Evolutionary conservation across 2,329 filamentous ascomycete species (phyloP).

Genomic region (Talaromyces funiculosus): DNA sequence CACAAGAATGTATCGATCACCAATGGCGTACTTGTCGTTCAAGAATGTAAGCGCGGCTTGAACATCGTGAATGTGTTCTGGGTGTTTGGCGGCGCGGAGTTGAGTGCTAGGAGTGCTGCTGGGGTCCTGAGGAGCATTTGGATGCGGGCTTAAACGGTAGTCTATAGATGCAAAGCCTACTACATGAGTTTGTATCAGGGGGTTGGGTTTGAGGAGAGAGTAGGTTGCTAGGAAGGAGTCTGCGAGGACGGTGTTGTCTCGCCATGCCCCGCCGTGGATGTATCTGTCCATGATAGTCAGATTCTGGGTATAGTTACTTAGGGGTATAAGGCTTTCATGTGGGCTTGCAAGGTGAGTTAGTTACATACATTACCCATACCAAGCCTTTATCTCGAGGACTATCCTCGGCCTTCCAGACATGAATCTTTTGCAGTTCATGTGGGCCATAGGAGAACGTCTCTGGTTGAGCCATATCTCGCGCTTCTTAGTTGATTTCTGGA

Average conservation of each 20-base stretch:
- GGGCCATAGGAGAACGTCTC: conserved; percentile 19
- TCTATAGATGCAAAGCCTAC: conserved; percentile 41
- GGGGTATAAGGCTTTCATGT: too few relatives aligned
- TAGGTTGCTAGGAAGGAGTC: conserved; percentile 32
- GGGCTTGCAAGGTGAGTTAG: background rate
- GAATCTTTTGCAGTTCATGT: conserved; percentile 30
- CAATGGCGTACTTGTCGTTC: conserved; percentile 36
- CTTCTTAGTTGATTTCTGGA: background rate
- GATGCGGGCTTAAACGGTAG: conserved; percentile 43
- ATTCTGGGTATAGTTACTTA: background rate
- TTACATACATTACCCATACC: conserved; percentile 39
- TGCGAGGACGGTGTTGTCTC: conserved; percentile 39
- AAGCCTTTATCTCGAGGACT: conserved; percentile 14
- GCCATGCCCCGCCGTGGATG: conserved; percentile 48
- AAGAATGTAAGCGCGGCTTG: conserved; percentile 36
- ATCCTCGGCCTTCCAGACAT: conserved; percentile 22
- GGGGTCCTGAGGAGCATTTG: conserved; percentile 33
- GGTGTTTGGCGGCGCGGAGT: conserved; percentile 36
- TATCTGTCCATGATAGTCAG: conserved; percentile 24
- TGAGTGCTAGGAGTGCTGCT: conserved; percentile 22
- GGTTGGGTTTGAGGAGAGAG: conserved; percentile 24
- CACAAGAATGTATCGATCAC: conserved; percentile 37
- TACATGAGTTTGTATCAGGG: conserved; percentile 24
- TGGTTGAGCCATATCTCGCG: background rate
- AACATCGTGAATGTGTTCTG: conserved; percentile 42